Evolutionary conservation across 2,329 filamentous ascomycete species (phyloP), one percentile per base, ranked within the genome.

Genomic region (Arthroderma uncinatum): DNA sequence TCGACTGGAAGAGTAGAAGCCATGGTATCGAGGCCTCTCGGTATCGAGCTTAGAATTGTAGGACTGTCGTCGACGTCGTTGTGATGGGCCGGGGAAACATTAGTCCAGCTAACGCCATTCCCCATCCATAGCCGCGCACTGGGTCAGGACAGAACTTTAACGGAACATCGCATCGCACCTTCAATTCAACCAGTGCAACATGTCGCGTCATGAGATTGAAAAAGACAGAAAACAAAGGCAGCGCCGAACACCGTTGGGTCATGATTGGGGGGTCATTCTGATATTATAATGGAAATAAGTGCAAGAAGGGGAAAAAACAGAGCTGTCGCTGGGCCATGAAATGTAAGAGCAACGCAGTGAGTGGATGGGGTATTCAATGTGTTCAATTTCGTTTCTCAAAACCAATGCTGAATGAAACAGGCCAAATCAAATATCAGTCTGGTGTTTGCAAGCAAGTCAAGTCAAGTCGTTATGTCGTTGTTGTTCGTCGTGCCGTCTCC

Each of bases 21-120:
- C 34, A 36, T n/a, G n/a, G 34, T 36, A 36, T 36, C 34, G 1
- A 36, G 12, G 28, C 7, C 28, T 7, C 28, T 30, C 28, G 28
- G 28, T 36, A 36, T 36, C 12, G 3, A 3, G 34, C 3, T 10
- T 36, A 36, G 8, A 36, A 36, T 36, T 14, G 34, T 14, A 36
- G 34, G 12, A 12, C 12, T 36, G 34, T 36, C 34, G 34, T 36
- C 34, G 9, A 36, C n/a, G n/a, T 36, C 28, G 34, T 36, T 19
- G 25, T 30, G 25, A 25, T 50, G 44, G 44, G 28, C 33, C 44
- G 44, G 44, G 44, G 44, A 50, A 50, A 50, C 44, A 25, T 50
- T 50, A 50, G 44, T 50, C 44, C 44, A 50, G 44, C 44, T 50
- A 50, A 50, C 12, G 44, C 44, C 44, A 50, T 50, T 30, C 28